Conservation (phyloP, 257 asterid species). For the Rubia yunnanensis region DNA sequence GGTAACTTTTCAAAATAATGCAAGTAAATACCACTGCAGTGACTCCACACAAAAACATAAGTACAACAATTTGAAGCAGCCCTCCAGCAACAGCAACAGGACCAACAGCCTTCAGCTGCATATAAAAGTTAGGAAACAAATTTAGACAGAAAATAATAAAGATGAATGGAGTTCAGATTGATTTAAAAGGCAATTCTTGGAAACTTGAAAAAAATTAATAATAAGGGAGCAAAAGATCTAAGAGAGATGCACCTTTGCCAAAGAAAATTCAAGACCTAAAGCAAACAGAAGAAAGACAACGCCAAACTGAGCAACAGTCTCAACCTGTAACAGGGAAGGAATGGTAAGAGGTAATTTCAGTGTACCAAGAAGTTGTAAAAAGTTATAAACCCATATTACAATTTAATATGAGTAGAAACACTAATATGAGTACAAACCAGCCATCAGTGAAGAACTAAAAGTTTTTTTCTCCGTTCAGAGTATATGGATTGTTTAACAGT, state of each 20-base stretch:
- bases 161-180: not conserved
- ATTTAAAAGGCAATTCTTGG: not conserved
- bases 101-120: slow-evolving; percentile 91
- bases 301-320: slow-evolving; percentile 96
- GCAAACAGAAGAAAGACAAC: slow-evolving; percentile 96
- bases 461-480: not conserved
- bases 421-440: not conserved
- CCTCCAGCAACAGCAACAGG: slow-evolving; percentile 95
- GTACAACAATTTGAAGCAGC: slow-evolving; percentile 66
- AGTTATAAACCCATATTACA: not conserved
- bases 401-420: not conserved
- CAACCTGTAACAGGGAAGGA: slow-evolving; percentile 48
- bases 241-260: slow-evolving; percentile 51
- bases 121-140: slow-evolving; percentile 11
- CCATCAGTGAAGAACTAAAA: not conserved
- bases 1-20: slow-evolving; percentile 6
- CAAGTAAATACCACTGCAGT: slow-evolving; percentile 51
- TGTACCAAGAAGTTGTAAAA: not conserved
- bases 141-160: slow-evolving; percentile 11
- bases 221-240: not conserved
- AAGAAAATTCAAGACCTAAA: slow-evolving; percentile 88
- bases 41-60: slow-evolving; percentile 59
- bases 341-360: not conserved
- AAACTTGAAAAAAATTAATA: not conserved
- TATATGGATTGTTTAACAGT: too few relatives aligned